Evolutionary conservation across 768 basidiomycete species (phyloP), one percentile per base, ranked within the genome.

Genomic region (Grammothele lineata): DNA sequence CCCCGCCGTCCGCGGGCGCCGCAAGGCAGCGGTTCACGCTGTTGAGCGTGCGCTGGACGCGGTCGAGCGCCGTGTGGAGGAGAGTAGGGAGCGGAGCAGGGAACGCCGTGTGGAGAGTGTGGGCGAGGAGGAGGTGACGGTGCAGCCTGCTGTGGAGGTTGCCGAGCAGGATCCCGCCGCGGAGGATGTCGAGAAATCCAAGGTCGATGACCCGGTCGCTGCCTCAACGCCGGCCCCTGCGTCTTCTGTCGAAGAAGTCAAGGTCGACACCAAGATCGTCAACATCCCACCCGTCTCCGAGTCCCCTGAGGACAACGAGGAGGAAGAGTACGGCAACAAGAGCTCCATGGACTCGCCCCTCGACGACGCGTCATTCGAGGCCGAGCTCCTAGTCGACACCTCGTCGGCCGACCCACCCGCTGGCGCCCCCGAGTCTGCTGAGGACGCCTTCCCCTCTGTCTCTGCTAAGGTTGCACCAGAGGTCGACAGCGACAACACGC

Each of bases 11-110:
- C 62, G 85, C 39, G 62, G 62, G 18, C 65, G 55, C 44, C 61
- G 86, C 53, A 84, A 79, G 65, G 70, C 70, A 37, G 68, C 80
- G 8, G 85, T 86, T 14, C 58, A 55, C 12, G 58, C 56, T 40
- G 75, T 87, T 14, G 85, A 84, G 69, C 56, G 60, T 21, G 84
- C 78, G 33, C 57, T 87, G 36, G 75, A 75, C 51, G 70, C 70
- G 34, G 50, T 84, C 22, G 81, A 80, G 56, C 57, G 60, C 47
- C 66, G 69, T 32, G 71, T 83, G n/a, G 70, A 73, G 54, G 69
- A 63, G 30, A 62, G 67, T 30, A 71, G 66, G 60, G 69, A 52
- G 51, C 39, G 51, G 40, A 51, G 51, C 18, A 15, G 47, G 27
- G 51, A 49, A 33, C 43, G 47, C 14, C 27, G 27, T 7, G 8